phyloP scores from a whole-genome alignment of 2,329 filamentous ascomycete species.

The Nemania serpens region DNA sequence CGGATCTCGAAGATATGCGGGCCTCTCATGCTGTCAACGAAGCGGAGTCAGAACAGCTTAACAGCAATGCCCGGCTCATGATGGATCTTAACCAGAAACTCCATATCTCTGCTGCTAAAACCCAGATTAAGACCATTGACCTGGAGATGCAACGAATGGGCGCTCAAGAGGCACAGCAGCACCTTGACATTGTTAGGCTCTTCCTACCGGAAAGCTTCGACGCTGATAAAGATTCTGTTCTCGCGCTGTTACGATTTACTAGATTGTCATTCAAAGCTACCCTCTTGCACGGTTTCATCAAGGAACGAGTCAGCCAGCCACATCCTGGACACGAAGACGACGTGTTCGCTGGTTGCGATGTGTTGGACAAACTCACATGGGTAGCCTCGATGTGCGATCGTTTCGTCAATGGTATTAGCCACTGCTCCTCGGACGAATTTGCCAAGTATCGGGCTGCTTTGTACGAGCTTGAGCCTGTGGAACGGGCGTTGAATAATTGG shows the following conservation, averaged over 20 bases:
- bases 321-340: constrained; percentile 76
- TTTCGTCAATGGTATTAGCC: constrained; percentile 79
- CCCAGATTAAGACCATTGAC: constrained; percentile 93
- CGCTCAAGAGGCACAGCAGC: constrained; percentile 85
- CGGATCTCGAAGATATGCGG: constrained; percentile 87
- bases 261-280: constrained; percentile 86
- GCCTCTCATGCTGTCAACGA: constrained; percentile 92
- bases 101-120: constrained; percentile 85
- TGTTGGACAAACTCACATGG: constrained; percentile 84
- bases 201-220: constrained; percentile 88
- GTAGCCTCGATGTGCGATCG: constrained; percentile 82
- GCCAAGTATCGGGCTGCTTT: constrained; percentile 76
- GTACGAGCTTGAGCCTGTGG: constrained; percentile 89
- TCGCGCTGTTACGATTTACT: constrained; percentile 86
- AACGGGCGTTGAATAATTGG: constrained; percentile 85
- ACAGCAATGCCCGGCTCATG: constrained; percentile 87
- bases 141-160: constrained; percentile 85
- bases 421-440: constrained; percentile 80
- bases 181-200: constrained; percentile 84
- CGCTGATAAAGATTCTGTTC: constrained; percentile 80
- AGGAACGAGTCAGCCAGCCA: constrained; percentile 73
- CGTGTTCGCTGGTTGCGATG: constrained; percentile 77
- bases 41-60: constrained; percentile 88
- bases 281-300: constrained; percentile 76
- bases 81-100: constrained; percentile 96